Conservation (phyloP, 805 yeast genomes). For the Yarrowia divulgata region DNA sequence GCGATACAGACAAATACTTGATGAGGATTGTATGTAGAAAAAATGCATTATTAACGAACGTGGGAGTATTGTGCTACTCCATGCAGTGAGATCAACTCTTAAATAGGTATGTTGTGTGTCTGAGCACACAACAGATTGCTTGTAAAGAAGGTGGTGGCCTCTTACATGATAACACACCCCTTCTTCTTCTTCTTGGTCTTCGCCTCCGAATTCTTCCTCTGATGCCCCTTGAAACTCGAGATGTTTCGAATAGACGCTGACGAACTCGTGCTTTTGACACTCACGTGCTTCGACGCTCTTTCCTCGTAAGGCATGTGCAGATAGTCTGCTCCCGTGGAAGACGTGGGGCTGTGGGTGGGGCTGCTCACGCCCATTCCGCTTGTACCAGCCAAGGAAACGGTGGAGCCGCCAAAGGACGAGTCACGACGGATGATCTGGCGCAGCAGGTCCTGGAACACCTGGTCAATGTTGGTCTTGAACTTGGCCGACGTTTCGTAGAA, state of each 20-base stretch:
- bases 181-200: slow-evolving; percentile 32
- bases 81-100: slow-evolving; percentile 39
- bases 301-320: slow-evolving; percentile 26
- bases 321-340: slow-evolving; percentile 22
- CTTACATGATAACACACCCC: slow-evolving; percentile 34
- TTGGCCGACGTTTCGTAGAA: slow-evolving; percentile 95
- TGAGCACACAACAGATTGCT: not conserved
- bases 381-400: slow-evolving; percentile 35
- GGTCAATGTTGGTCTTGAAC: slow-evolving; percentile 86
- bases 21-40: not conserved
- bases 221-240: slow-evolving; percentile 35
- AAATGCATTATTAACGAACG: slow-evolving; percentile 37
- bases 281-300: slow-evolving; percentile 20
- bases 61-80: slow-evolving; percentile 36
- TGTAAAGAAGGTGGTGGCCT: not conserved
- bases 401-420: slow-evolving; percentile 42
- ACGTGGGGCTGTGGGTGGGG: slow-evolving; percentile 25
- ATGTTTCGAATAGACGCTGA: slow-evolving; percentile 31
- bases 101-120: not conserved
- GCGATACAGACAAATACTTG: not conserved
- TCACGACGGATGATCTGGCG: slow-evolving; percentile 87
- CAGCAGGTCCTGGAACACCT: slow-evolving; percentile 86
- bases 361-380: slow-evolving; percentile 31
- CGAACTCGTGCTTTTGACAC: slow-evolving; percentile 32
- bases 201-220: slow-evolving; percentile 17